Conservation (phyloP, 768 basidiomycete species). For the Lentinula edodes region DNA sequence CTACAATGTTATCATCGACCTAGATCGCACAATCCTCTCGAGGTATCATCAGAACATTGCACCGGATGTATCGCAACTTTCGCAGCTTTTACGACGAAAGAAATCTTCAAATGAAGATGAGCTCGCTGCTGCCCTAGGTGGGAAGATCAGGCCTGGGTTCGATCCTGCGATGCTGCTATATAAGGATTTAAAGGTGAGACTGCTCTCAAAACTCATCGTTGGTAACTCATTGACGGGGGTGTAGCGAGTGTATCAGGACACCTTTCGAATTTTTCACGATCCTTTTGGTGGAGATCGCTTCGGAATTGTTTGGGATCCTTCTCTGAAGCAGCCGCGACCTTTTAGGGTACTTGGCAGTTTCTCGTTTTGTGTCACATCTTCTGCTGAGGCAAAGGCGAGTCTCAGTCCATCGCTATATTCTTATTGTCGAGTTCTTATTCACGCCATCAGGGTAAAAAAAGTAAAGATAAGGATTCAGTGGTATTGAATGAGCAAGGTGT, state of each 20-base stretch:
- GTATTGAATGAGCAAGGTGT: constrained; percentile 45
- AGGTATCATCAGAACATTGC: constrained; percentile 71
- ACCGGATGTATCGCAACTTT: constrained; percentile 43
- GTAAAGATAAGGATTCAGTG: constrained; percentile 36
- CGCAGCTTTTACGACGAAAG: constrained; percentile 16
- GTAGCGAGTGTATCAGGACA: constrained; percentile 69
- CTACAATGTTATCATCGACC: constrained; percentile 80
- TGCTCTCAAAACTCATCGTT: not conserved
- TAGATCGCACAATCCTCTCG: constrained; percentile 59
- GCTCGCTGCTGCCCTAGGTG: not conserved
- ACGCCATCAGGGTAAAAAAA: not conserved
- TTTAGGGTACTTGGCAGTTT: constrained; percentile 84
- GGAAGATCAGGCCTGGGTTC: constrained; percentile 56
- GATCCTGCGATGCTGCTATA: constrained; percentile 71
- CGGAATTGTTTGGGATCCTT: constrained; percentile 85
- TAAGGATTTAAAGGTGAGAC: constrained; percentile 52
- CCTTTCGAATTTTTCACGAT: constrained; percentile 82
- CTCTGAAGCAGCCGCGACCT: constrained; percentile 49
- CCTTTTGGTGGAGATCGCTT: constrained; percentile 71
- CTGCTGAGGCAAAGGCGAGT: constrained; percentile 21
- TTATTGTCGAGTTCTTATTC: not conserved
- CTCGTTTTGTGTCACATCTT: constrained; percentile 44
- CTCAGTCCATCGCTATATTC: constrained; percentile 3
- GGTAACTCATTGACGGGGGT: not conserved
- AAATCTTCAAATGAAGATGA: constrained; percentile 40